Base-by-base conservation (phyloP, 2,329 filamentous ascomycete genomes). In the Penicillium hordei region DNA sequence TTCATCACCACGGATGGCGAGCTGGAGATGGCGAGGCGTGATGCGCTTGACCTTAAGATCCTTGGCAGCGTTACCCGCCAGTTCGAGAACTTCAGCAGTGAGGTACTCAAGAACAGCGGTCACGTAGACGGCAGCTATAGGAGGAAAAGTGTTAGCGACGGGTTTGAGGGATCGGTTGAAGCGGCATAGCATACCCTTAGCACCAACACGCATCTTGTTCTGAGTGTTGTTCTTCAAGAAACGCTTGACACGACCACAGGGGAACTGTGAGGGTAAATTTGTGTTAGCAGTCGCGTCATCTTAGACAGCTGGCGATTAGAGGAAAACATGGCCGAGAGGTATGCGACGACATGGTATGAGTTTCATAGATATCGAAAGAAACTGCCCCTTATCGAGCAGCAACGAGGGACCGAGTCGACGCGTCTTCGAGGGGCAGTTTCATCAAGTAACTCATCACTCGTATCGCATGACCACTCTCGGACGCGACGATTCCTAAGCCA, bases 21-120 rank as follows among this genome's bases (percentile, higher is more conserved):
- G 90, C 79, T 99, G 94, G 65, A 99, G 82, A 78, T 99, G 94
- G 77, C 94, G 93, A 56, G 94, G 94, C 13, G 93, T 97, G 79
- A 99, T 99, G 79, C 94, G 94, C 88, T 97, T 99, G 81, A 97
- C 94, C 81, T 97, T 99, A 75, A 97, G 89, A 78, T 99, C 94
- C 85, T 97, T 97, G 78, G 94, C 94, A 53, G 94, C 94, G 77
- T 99, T 99, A 78, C 94, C 94, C 76, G 94, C 94, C 65, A 99
- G 84, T 79, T 99, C 94, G 70, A 99, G 89, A 46, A 99, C 93
- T 86, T 99, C 93, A 64, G 93, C 93, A 60, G 94, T 97, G 68
- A 99, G 83, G 77, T 99, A 99, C 82, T 99, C 94, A 65, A 99
- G 89, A 57, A 99, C 94, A 43, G 94, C 94, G 49, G 94, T 97